Evolutionary conservation across 768 basidiomycete species (phyloP), one percentile per base, ranked within the genome.

Genomic region (Termitomyces sp.): DNA sequence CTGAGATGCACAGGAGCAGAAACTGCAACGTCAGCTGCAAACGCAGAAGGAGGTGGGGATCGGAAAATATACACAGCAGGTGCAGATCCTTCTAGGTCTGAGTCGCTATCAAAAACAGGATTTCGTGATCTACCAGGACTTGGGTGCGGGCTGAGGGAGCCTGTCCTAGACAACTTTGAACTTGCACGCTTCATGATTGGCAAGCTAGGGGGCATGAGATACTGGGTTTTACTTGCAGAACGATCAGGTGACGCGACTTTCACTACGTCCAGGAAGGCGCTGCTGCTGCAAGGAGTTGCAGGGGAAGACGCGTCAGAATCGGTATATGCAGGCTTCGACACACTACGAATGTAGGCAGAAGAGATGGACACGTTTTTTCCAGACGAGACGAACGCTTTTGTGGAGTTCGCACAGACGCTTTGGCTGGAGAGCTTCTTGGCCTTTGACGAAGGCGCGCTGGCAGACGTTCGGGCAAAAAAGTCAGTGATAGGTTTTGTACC

Each of bases 401-500:
- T 46, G 31, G 46, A 15, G 31, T 52, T 52, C 22, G 55, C 46
- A 31, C 52, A 41, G 15, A 55, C 44, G 55, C 61, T 59, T 54
- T 63, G 64, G 22, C 50, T 45, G 24, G 55, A 47, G 47, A 57
- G 45, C 57, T 34, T 28, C 41, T 52, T 42, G 15, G 53, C 28
- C 26, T 51, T 45, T 56, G 60, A 49, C 57, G 36, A 68, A 64
- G 62, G 29, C 6, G 13, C 44, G n/a, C 59, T 29, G 34, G 64
- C 55, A 1, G 65, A 58, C 62, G 61, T 73, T 42, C 72, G 75
- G 37, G 67, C 29, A 56, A 83, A 83, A 62, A 79, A 84, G 39
- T 80, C 75, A 7, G 79, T 80, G 26, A 84, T 75, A 2, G 70
- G 65, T 55, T 62, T 70, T 29, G 65, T 66, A 45, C 64, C 28